Conservation (phyloP, 2,329 filamentous ascomycete genomes). For the Orbilia blumenaviensis region DNA sequence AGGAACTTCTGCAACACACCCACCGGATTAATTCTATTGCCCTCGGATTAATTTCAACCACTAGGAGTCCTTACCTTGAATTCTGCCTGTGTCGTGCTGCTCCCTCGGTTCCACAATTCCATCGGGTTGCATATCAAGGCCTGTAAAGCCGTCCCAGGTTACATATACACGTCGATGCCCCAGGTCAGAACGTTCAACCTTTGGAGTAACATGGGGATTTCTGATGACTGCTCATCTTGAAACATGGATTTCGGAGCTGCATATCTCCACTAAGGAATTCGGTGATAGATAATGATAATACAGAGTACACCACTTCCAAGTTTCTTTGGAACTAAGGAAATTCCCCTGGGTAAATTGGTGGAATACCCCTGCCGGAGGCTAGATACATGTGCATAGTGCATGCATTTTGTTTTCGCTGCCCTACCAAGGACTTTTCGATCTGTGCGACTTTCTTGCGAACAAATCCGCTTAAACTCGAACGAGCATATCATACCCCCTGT, state of each 20-base stretch:
- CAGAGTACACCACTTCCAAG: constrained; percentile 10
- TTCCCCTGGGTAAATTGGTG: constrained; percentile 50
- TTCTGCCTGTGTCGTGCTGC: constrained; percentile 49
- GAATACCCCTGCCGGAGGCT: constrained; percentile 16
- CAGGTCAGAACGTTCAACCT: constrained; percentile 11
- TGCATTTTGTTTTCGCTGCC: background rate
- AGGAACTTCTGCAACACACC: constrained; percentile 49
- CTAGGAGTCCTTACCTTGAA: constrained; percentile 47
- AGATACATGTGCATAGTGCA: constrained; percentile 34
- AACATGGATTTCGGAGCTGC: constrained; percentile 44
- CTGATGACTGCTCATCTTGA: constrained; percentile 44
- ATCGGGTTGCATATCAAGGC: constrained; percentile 36
- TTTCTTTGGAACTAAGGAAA: constrained; percentile 8
- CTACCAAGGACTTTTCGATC: constrained; percentile 19
- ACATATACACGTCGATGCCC: constrained; percentile 22
- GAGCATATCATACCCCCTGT: constrained; percentile 31
- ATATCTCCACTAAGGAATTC: constrained; percentile 29
- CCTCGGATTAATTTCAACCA: constrained; percentile 51
- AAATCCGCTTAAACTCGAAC: constrained; percentile 38
- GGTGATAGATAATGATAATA: constrained; percentile 44
- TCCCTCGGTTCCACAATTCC: constrained; percentile 49
- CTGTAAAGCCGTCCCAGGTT: constrained; percentile 15
- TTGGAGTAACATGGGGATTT: constrained; percentile 13
- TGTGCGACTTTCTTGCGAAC: constrained; percentile 26
- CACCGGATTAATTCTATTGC: constrained; percentile 52